Percentiles rank a stretch among this genome's conserved stretches.
Conservation (phyloP, 805 yeast species). For the Teunomyces lycoperdinae region DNA sequence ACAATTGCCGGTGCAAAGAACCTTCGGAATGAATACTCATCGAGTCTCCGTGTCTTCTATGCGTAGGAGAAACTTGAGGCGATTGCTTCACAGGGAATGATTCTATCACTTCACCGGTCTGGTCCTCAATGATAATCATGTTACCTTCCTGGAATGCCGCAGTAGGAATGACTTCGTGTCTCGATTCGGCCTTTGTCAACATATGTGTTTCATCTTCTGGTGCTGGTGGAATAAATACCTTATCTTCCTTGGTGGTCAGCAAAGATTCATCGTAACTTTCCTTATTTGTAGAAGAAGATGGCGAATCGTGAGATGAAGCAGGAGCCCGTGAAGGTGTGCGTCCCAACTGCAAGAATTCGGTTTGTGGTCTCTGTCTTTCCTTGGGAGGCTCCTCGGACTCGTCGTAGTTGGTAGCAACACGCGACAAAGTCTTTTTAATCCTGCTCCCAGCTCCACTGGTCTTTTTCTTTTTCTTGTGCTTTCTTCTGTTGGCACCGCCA, state of each 20-base stretch:
- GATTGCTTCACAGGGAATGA: conserved; percentile 36
- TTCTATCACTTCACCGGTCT: conserved; percentile 75
- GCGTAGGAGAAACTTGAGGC: not conserved
- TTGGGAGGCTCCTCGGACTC: conserved; percentile 13
- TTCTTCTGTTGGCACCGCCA: conserved; percentile 66
- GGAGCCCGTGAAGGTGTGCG: conserved; percentile 17
- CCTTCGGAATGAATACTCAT: conserved; percentile 38
- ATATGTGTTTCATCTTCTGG: not conserved
- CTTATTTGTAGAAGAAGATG: conserved; percentile 3
- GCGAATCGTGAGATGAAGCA: conserved; percentile 5
- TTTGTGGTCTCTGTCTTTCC: conserved; percentile 35
- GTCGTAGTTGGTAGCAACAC: conserved; percentile 15
- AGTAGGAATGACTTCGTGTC: conserved; percentile 20
- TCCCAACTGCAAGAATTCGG: conserved; percentile 42
- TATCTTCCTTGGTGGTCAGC: not conserved
- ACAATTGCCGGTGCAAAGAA: conserved; percentile 37
- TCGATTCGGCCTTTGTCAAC: conserved; percentile 5
- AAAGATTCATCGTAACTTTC: conserved; percentile 6
- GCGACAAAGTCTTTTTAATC: conserved; percentile 31
- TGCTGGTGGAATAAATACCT: not conserved
- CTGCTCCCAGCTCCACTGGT: conserved; percentile 30
- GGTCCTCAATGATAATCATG: conserved; percentile 73
- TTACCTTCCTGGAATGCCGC: conserved; percentile 62
- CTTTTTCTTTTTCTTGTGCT: conserved; percentile 28
- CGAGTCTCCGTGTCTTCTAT: not conserved